Evolutionary conservation across 106 monocot species (phyloP), one percentile per base, ranked within the genome.

Genomic region (Acorus gramineus): DNA sequence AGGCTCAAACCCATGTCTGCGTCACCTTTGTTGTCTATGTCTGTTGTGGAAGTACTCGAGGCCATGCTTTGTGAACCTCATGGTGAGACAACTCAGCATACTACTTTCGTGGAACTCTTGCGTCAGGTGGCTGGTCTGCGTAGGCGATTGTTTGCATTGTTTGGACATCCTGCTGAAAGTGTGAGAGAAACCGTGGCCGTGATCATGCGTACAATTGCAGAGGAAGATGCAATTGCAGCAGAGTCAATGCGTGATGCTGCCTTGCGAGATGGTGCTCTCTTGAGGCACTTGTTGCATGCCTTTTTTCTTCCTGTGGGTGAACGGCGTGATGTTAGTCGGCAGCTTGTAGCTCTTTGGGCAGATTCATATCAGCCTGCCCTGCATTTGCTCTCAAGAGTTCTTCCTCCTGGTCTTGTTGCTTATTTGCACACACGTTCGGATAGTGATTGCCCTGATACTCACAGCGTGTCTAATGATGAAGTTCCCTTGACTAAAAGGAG

Each of bases 221-320:
- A 98, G 70, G 98, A 98, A 66, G 98, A 98, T 80, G 98, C 98
- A 64, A 98, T 98, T 85, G 98, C 98, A 49, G 98, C 98, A 11
- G 98, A 98, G 67, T 98, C 98, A 3, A 98, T 98, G 98, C 85
- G 98, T 55, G 98, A 89, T 76, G 98, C 98, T 72, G 85, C 98
- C 65, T 85, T 98, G 68, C 83, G 92, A 74, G 98, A 98, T 81
- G 98, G 98, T 71, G 98, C 98, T 69, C 83, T 98, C 49, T 81
- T 98, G 78, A 87, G 87, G 71, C 92, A 92, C 69, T 76, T 98
- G 69, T 51, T 84, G 49, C 82, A 98, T 84, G 98, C 98, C 3
- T 92, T 98, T 76, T 98, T 88, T 54, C 83, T 81, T 56, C 83
- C 85, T 49, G 61, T 69, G 81, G 81, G 98, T 71, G 98, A 98